These are phyloP conservation scores for Xylariaceae sp. DNA, from an alignment of 2,329 filamentous ascomycete species.

Conservation along the genomic window DNA sequence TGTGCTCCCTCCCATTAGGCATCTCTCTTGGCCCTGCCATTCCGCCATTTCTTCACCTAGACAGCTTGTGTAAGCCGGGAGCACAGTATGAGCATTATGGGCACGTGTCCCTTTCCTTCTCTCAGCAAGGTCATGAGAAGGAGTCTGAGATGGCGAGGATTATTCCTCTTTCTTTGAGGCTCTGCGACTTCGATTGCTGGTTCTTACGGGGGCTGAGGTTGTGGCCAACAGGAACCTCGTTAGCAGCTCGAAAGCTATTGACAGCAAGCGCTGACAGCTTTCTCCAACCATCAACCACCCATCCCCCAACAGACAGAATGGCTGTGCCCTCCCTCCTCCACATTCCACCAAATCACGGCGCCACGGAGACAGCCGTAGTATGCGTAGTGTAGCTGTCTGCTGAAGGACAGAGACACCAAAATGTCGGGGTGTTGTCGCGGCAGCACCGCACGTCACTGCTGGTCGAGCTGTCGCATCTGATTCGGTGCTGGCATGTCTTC, in stretches of 20 bases:
- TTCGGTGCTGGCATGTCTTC: slow-evolving; percentile 1
- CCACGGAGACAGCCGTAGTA: slow-evolving; percentile 5
- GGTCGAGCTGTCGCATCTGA: slow-evolving; percentile 1
- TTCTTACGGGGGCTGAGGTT: slow-evolving; percentile 9
- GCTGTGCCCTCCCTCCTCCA: slow-evolving; percentile 24
- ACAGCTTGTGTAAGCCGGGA: too few species aligned
- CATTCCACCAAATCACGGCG: slow-evolving; percentile 17
- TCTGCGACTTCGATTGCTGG: slow-evolving; percentile 5
- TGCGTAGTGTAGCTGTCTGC: background rate
- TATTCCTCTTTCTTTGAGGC: slow-evolving; percentile 4
- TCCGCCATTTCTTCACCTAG: too few species aligned
- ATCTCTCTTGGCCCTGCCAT: too few species aligned
- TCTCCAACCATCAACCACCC: slow-evolving; percentile 14
- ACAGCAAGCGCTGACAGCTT: background rate
- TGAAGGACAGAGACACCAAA: slow-evolving; percentile 9
- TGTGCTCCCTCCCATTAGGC: too few species aligned
- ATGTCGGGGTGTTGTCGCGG: slow-evolving; percentile 18
- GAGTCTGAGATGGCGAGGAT: too few species aligned
- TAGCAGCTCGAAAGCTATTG: background rate
- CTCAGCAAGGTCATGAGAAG: too few species aligned
- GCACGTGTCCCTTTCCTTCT: too few species aligned
- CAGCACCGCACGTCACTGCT: slow-evolving; percentile 9
- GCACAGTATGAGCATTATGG: too few species aligned
- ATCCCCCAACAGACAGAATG: slow-evolving; percentile 13
- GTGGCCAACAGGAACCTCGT: slow-evolving; percentile 5